Evolutionary conservation across 192 early-diverging fungal species (phyloP).

Genomic region (Mortierella alpina): DNA sequence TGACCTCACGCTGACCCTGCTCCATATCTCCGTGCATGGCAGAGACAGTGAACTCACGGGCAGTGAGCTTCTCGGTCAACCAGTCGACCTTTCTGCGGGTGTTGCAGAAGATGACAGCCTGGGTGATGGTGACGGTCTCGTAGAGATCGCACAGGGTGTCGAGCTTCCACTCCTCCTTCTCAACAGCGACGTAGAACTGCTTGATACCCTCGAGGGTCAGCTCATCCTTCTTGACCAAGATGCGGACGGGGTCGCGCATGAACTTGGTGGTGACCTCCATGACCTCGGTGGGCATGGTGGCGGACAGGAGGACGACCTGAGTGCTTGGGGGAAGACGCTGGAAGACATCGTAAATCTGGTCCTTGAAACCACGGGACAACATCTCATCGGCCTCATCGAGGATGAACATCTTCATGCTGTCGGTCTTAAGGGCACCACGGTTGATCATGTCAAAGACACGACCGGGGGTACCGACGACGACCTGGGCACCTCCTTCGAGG

Average conservation of each 20-base stretch:
- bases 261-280: slow-evolving; percentile 97
- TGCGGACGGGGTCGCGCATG: slow-evolving; percentile 98
- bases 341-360: slow-evolving; percentile 98
- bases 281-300: slow-evolving; percentile 96
- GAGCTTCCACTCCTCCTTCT: slow-evolving; percentile 99
- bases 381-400: slow-evolving; percentile 99
- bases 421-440: slow-evolving; percentile 85
- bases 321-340: slow-evolving; percentile 87
- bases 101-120: slow-evolving; percentile 99
- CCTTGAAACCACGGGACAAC: slow-evolving; percentile 98
- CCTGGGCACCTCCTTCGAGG: slow-evolving; percentile 85
- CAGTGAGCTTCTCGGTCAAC: slow-evolving; percentile 96
- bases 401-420: slow-evolving; percentile 95
- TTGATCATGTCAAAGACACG: slow-evolving; percentile 99
- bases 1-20: slow-evolving; percentile 92
- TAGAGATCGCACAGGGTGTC: slow-evolving; percentile 99
- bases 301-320: slow-evolving; percentile 97
- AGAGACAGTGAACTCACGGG: slow-evolving; percentile 93
- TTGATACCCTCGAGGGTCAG: slow-evolving; percentile 93
- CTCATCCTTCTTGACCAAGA: slow-evolving; percentile 98
- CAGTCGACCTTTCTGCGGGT: slow-evolving; percentile 99
- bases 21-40: slow-evolving; percentile 99
- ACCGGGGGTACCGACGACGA: slow-evolving; percentile 98
- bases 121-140: slow-evolving; percentile 97
- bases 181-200: slow-evolving; percentile 98